Percentiles rank a stretch among this genome's conserved stretches.
phyloP scores from a whole-genome alignment of 73 alveolate species.

The Halteria grandinella region DNA sequence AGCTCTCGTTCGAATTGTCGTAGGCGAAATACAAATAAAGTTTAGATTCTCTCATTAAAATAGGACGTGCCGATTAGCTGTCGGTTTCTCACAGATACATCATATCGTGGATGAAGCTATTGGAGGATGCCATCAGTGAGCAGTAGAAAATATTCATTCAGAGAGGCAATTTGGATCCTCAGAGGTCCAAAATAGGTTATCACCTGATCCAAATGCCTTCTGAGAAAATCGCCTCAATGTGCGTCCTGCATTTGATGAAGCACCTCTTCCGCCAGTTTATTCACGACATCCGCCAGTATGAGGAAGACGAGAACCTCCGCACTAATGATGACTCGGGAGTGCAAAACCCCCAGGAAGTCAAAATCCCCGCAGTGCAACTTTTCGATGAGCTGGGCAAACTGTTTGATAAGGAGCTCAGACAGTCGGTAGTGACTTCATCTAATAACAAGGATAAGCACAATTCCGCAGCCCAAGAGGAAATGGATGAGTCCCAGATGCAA shows the following conservation, averaged over 20 bases:
- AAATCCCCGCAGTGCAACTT: constrained; percentile 55
- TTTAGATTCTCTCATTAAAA: constrained; percentile 72
- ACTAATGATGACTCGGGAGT: constrained; percentile 4
- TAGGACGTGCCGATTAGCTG: constrained; percentile 74
- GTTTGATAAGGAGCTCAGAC: constrained; percentile 55
- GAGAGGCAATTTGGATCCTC: constrained; percentile 64
- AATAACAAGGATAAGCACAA: not conserved
- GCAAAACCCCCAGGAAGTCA: constrained; percentile 24
- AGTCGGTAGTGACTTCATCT: constrained; percentile 11
- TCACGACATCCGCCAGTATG: constrained; percentile 31
- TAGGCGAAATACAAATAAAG: constrained; percentile 69
- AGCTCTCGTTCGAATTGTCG: constrained; percentile 77
- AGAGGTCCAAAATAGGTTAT: constrained; percentile 43
- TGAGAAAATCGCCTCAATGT: constrained; percentile 63
- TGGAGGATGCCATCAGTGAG: constrained; percentile 59
- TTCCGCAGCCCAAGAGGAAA: constrained; percentile 11
- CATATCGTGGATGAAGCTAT: constrained; percentile 72
- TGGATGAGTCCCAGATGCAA: constrained; percentile 31
- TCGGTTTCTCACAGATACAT: constrained; percentile 78
- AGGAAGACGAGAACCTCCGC: constrained; percentile 18
- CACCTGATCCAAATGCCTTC: constrained; percentile 57
- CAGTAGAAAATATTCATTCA: constrained; percentile 63
- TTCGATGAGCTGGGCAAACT: constrained; percentile 64
- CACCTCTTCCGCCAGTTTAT: constrained; percentile 63
- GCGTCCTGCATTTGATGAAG: constrained; percentile 71